Percentiles rank a stretch among this genome's conserved stretches.
Conservation (phyloP, 129 eudicot genomes). For the Calendula officinalis region DNA sequence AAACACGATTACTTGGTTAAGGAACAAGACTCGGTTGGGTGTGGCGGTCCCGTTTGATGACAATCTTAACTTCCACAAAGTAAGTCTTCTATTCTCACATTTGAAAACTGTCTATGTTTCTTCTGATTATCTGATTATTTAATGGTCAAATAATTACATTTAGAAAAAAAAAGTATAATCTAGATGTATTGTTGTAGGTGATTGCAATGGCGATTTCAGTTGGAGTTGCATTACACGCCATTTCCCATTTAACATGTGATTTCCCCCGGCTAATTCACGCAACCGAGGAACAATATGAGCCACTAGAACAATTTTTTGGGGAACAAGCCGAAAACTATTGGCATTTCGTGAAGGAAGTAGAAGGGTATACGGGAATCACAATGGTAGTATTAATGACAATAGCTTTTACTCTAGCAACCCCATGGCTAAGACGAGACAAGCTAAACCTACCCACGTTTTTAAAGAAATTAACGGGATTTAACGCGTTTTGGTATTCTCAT, state of each 20-base stretch:
- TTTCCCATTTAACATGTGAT: slow-evolving; percentile 70
- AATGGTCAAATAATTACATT: background rate
- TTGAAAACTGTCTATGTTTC: background rate
- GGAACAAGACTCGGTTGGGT: slow-evolving; percentile 68
- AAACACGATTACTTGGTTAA: slow-evolving; percentile 83
- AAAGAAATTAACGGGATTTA: slow-evolving; percentile 72
- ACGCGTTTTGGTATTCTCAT: slow-evolving; percentile 93
- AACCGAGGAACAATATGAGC: slow-evolving; percentile 44
- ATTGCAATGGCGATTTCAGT: slow-evolving; percentile 66
- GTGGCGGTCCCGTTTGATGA: slow-evolving; percentile 72
- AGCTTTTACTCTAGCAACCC: slow-evolving; percentile 81
- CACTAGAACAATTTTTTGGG: slow-evolving; percentile 55
- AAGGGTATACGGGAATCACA: slow-evolving; percentile 70
- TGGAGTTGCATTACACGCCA: slow-evolving; percentile 74
- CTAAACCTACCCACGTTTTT: slow-evolving; percentile 49
- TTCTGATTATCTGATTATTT: background rate
- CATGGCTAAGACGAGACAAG: slow-evolving; percentile 57
- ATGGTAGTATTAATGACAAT: slow-evolving; percentile 87
- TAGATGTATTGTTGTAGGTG: slow-evolving; percentile 39
- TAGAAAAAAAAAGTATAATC: too few species aligned
- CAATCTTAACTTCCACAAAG: slow-evolving; percentile 88
- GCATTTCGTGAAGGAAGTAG: slow-evolving; percentile 61
- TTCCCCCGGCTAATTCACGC: slow-evolving; percentile 66
- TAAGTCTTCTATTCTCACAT: slow-evolving; percentile 29
- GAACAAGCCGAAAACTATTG: slow-evolving; percentile 59